Evolutionary conservation across 352 stramenopile species (phyloP).

Genomic region (Phytophthora pisi): DNA sequence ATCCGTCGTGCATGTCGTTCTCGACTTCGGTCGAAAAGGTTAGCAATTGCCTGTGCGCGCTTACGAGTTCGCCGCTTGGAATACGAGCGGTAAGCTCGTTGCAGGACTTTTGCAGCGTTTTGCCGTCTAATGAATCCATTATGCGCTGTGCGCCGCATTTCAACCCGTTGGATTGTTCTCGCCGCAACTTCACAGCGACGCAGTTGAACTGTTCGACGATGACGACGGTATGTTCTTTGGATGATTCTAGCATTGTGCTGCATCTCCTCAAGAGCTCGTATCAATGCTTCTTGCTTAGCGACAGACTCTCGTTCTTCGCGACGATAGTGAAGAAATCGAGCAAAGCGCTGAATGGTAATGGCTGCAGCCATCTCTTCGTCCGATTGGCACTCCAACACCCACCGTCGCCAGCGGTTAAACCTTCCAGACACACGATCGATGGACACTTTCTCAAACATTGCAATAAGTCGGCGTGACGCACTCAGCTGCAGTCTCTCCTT

Average conservation of each 20-base stretch:
- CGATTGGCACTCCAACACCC: constrained; percentile 18
- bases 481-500: constrained; percentile 30
- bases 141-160: constrained; percentile 14
- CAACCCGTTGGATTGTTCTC: constrained; percentile 35
- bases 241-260: constrained; percentile 35
- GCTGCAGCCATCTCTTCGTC: constrained; percentile 44
- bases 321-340: constrained; percentile 8
- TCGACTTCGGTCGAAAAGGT: constrained; percentile 15
- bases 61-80: neutral
- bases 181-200: constrained; percentile 23
- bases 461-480: constrained; percentile 36
- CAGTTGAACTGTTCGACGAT: constrained; percentile 9
- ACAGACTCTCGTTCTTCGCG: constrained; percentile 10
- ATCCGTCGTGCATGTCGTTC: constrained; percentile 32
- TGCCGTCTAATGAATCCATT: constrained; percentile 12
- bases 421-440: constrained; percentile 8
- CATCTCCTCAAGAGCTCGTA: constrained; percentile 27
- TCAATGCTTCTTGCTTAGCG: constrained; percentile 12
- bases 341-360: constrained; percentile 41
- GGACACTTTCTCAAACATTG: constrained; percentile 32
- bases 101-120: constrained; percentile 29
- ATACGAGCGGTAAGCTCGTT: constrained; percentile 25
- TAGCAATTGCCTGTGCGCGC: constrained; percentile 9
- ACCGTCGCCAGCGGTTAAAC: constrained; percentile 32
- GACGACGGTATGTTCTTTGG: constrained; percentile 40